Evolutionary conservation across 495 filamentous ascomycete species (phyloP), one percentile per base, ranked within the genome.

Genomic region (Aspergillus bertholletiae): DNA sequence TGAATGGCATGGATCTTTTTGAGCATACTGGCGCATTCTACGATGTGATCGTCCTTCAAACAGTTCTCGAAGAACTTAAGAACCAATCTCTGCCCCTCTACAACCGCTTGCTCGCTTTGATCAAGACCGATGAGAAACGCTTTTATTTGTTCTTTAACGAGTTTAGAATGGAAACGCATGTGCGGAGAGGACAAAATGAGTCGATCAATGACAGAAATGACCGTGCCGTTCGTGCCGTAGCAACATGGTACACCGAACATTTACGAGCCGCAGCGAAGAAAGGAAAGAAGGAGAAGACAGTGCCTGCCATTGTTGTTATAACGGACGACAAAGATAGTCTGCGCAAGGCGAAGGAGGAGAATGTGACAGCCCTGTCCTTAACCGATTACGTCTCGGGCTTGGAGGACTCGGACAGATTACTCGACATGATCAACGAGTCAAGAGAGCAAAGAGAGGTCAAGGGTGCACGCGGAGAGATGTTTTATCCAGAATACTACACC

Each of bases 91-190:
- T 97, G 49, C 94, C 94, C 21, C 79, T 98, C 47, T 98, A 97
- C 76, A 96, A 96, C 64, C 91, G 94, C 35, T 78, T 97, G 17
- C 83, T 97, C 48, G 81, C 85, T 18, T 74, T 98, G 61, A 95
- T 92, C 26, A 95, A 89, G 67, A 96, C 91, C 61, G 89, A 95
- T 62, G 92, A 96, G 32, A 97, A 97, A 73, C 84, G 92, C 13
- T 97, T 96, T 65, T 97, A 96, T 68, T 88, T 98, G 43, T 98
- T 98, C 72, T 97, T 97, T 80, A 98, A 98, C 70, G 94, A 98
- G 54, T 98, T 98, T 65, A 84, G 94, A 37, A 76, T 88, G 39
- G 94, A 98, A 72, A 98, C 94, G 7, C 86, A 96, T 65, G 81
- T 96, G 47, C 71, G 80, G 17, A 80, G 94, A 60, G 78, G 84